These are phyloP conservation scores for Lotus japonicus DNA, from an alignment of 306 rosid species.

Conservation along the genomic window DNA sequence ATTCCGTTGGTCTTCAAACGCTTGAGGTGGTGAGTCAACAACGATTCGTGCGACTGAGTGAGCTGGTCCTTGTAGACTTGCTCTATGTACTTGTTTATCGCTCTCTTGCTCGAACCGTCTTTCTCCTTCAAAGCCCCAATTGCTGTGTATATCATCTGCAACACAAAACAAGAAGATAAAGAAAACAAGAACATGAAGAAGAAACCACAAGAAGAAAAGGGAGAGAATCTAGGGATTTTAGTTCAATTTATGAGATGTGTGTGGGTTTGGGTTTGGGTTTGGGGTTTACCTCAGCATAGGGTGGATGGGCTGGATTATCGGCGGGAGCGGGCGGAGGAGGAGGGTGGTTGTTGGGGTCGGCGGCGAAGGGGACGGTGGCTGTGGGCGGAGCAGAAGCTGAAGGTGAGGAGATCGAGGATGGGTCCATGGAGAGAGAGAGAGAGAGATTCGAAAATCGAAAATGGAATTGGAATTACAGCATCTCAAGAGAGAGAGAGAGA, in stretches of 20 bases:
- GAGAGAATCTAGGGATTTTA: not conserved
- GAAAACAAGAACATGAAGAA: too few species aligned
- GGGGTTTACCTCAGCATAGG: constrained; percentile 55
- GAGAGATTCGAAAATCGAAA: constrained; percentile 31
- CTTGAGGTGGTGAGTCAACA: constrained; percentile 71
- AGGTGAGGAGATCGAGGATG: constrained; percentile 32
- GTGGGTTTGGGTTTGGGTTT: not conserved
- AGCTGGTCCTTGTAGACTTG: constrained; percentile 43
- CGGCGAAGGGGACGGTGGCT: constrained; percentile 21
- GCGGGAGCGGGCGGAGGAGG: not conserved
- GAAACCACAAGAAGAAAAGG: not conserved
- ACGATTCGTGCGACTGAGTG: constrained; percentile 43
- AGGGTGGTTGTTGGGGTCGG: constrained; percentile 26
- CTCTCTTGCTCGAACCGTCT: constrained; percentile 73
- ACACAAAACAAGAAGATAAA: not conserved
- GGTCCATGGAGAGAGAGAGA: constrained; percentile 48
- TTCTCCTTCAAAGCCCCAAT: constrained; percentile 65
- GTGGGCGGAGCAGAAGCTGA: not conserved
- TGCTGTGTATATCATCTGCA: constrained; percentile 72
- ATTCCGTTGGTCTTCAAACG: constrained; percentile 53
- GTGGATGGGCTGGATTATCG: constrained; percentile 34
- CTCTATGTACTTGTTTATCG: constrained; percentile 75
- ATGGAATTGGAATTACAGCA: constrained; percentile 11
- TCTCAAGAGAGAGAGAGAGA: not conserved
- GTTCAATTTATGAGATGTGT: too few species aligned